Percentiles rank a stretch among this genome's conserved stretches.
Evolutionary conservation across 345 rosid genomes (phyloP).

Genomic region (Corchorus capsularis): DNA sequence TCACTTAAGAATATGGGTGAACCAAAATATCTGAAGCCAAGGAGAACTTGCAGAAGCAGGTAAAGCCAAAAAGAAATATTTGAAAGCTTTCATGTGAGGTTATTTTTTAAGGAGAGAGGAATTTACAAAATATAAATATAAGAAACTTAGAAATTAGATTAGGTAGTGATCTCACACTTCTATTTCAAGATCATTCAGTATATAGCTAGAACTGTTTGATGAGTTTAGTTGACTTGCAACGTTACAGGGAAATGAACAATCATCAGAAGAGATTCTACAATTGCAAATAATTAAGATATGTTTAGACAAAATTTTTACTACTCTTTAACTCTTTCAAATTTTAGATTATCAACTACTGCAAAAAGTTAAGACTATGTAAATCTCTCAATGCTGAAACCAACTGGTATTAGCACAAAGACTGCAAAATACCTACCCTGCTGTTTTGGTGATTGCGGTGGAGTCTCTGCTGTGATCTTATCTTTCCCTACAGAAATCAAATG

Average conservation of each 20-base stretch:
- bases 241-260: constrained; percentile 45
- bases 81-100: background rate
- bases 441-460: constrained; percentile 65
- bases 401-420: background rate
- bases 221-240: constrained; percentile 36
- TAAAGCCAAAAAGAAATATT: background rate
- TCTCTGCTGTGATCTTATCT: constrained; percentile 50
- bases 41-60: background rate
- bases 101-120: background rate
- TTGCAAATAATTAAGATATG: constrained; percentile 17
- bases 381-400: background rate
- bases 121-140: background rate
- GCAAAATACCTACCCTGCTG: constrained; percentile 48
- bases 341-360: background rate
- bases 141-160: background rate
- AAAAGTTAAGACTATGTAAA: too few species aligned
- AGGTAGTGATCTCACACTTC: constrained; percentile 46
- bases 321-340: background rate
- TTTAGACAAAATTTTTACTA: constrained; percentile 3
- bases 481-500: too few species aligned
- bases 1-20: background rate
- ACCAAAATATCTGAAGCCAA: background rate
- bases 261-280: constrained; percentile 36
- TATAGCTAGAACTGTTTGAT: constrained; percentile 30
- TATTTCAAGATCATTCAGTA: constrained; percentile 42